Conservation (phyloP, 148 eudicot genomes). For the Rhododendron kiyosumense region DNA sequence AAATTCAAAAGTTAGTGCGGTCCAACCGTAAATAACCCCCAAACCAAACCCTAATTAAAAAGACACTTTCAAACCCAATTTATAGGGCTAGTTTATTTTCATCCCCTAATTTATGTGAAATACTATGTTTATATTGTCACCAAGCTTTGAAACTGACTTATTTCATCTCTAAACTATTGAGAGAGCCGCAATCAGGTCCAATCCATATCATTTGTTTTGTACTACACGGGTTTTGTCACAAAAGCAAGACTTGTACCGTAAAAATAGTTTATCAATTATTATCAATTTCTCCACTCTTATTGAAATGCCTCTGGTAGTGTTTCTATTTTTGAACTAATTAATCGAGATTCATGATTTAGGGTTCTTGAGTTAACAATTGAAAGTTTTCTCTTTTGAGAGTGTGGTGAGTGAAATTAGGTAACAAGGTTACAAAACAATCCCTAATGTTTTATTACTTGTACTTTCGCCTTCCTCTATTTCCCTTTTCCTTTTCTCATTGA, state of each 20-base stretch:
- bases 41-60: background rate
- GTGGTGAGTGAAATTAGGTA: background rate
- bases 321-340: background rate
- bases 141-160: background rate
- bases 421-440: background rate
- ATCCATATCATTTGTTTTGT: background rate
- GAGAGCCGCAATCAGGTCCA: background rate
- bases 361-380: background rate
- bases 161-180: background rate
- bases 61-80: background rate
- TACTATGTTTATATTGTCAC: background rate
- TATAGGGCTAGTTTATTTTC: background rate
- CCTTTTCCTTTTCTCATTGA: background rate
- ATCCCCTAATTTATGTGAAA: background rate
- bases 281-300: background rate
- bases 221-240: background rate
- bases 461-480: background rate
- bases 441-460: background rate
- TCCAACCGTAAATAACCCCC: constrained; percentile 2
- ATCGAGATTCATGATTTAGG: background rate
- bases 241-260: background rate
- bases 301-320: background rate
- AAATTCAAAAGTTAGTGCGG: constrained; percentile 8
- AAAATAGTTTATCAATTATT: background rate
- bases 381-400: background rate